These are phyloP conservation scores for Colletotrichum musicola DNA, from an alignment of 2,329 filamentous ascomycete genomes.

Conservation along the genomic window DNA sequence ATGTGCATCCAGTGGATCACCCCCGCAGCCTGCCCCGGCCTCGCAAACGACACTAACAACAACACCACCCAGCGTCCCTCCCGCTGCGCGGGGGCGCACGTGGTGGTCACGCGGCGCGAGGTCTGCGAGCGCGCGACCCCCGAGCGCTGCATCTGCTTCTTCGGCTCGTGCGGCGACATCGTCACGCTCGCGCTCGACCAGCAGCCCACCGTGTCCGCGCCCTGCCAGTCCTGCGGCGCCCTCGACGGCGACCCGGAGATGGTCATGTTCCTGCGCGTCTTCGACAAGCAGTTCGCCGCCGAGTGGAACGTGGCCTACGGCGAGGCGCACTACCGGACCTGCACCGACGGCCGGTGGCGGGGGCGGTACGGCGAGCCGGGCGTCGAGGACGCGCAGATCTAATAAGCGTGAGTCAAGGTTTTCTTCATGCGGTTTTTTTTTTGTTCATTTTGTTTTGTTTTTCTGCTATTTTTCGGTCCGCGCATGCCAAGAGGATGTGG, in stretches of 20 bases:
- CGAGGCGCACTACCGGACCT: constrained; percentile 2
- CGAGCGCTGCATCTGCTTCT: constrained; percentile 27
- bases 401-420: no score
- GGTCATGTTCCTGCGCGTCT: constrained; percentile 16
- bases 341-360: constrained; percentile 27
- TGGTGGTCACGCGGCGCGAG: constrained; percentile 19
- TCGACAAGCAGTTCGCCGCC: constrained; percentile 16
- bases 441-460: no score
- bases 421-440: no score
- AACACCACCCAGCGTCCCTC: neutral
- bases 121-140: constrained; percentile 6
- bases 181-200: constrained; percentile 3
- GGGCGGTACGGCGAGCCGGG: neutral
- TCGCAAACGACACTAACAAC: neutral
- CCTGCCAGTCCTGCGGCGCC: constrained; percentile 21
- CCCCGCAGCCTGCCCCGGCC: constrained; percentile 21
- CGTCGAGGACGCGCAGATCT: neutral
- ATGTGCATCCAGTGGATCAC: constrained; percentile 37
- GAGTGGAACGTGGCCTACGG: constrained; percentile 23
- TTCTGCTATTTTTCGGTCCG: no score
- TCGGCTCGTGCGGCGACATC: constrained; percentile 27
- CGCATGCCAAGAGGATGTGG: neutral
- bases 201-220: constrained; percentile 10
- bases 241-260: constrained; percentile 23
- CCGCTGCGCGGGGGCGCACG: constrained; percentile 23